Evolutionary conservation across 352 stramenopile genomes (phyloP).

Genomic region (Blastocystis sp.): DNA sequence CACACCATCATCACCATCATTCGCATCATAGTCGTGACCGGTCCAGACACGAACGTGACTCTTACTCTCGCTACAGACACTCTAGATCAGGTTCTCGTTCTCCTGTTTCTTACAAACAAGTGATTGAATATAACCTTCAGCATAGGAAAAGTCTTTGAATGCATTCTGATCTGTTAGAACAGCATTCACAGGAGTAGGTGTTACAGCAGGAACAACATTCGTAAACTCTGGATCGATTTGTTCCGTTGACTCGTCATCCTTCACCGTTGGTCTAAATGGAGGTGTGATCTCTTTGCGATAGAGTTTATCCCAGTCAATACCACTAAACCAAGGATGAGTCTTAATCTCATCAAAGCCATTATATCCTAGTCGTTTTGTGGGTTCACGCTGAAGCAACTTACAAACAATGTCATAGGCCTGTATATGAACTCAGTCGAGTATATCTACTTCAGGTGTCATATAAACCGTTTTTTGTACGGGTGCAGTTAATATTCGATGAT

Average conservation of each 20-base stretch:
- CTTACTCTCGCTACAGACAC: not conserved
- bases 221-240: constrained; percentile 80
- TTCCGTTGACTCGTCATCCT: constrained; percentile 68
- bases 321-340: not conserved
- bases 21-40: not conserved
- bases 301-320: constrained; percentile 8
- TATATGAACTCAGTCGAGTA: constrained; percentile 40
- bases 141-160: constrained; percentile 85
- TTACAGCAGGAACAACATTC: constrained; percentile 77
- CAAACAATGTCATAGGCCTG: constrained; percentile 64
- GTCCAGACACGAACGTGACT: not conserved
- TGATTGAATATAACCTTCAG: not conserved
- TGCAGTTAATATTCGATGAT: constrained; percentile 84
- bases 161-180: constrained; percentile 73
- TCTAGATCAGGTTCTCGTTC: no score
- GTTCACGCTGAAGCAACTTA: constrained; percentile 59
- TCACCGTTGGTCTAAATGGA: constrained; percentile 69
- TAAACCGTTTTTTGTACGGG: constrained; percentile 72
- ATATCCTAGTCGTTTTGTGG: constrained; percentile 63
- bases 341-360: constrained; percentile 41
- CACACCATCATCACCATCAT: not conserved
- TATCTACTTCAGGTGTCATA: constrained; percentile 65
- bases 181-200: not conserved
- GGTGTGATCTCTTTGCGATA: not conserved
- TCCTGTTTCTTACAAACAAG: not conserved